Conservation (phyloP, 176 grass and related monocot genomes). For the Aechmea fasciata region DNA sequence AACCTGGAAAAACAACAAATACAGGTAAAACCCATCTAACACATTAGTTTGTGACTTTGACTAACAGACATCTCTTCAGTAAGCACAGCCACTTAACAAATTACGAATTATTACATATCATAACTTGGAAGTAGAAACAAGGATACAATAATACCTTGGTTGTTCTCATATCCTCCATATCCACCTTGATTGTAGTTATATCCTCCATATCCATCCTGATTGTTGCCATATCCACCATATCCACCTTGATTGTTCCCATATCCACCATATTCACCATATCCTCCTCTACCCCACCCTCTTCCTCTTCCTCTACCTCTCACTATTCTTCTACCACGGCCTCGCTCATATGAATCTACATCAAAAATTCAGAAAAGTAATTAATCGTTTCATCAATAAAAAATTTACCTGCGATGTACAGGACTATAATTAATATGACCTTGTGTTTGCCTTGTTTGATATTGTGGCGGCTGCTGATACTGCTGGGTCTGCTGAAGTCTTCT, state of each 20-base stretch:
- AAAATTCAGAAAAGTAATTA: conserved; percentile 7
- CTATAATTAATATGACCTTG: conserved; percentile 45
- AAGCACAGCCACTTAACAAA: background rate
- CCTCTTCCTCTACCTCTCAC: conserved; percentile 51
- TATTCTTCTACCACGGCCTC: conserved; percentile 52
- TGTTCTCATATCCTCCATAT: conserved; percentile 57
- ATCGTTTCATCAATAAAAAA: background rate
- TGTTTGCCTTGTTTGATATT: conserved; percentile 58
- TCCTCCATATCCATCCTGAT: conserved; percentile 57
- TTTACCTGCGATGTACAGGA: background rate
- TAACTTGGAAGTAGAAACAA: conserved; percentile 50
- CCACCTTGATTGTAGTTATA: conserved; percentile 73
- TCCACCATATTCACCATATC: conserved; percentile 34
- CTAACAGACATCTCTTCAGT: background rate
- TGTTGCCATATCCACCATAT: conserved; percentile 38
- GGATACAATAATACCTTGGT: background rate
- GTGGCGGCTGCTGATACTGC: conserved; percentile 51
- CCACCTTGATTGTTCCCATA: conserved; percentile 46
- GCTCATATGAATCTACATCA: conserved; percentile 63
- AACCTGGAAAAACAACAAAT: background rate
- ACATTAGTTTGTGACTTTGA: background rate
- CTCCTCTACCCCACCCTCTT: conserved; percentile 62
- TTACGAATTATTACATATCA: background rate
- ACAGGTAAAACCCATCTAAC: background rate
- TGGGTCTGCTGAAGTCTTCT: conserved; percentile 62